Conservation (phyloP, 2,329 filamentous ascomycete species). For the Phoma herbarum region DNA sequence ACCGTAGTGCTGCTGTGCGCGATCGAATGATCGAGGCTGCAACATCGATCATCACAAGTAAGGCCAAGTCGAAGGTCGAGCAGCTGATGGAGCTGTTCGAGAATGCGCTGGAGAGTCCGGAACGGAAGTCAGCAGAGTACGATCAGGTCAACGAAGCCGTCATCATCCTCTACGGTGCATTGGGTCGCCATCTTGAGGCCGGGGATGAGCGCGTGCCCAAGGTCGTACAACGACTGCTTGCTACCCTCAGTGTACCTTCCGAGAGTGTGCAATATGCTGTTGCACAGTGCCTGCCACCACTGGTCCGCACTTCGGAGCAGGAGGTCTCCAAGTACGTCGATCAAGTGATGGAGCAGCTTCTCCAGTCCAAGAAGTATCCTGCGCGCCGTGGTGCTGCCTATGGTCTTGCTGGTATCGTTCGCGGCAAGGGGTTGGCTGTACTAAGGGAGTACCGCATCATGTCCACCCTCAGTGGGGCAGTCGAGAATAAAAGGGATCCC, state of each 20-base stretch:
- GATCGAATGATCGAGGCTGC: slow-evolving; percentile 93
- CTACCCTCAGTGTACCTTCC: slow-evolving; percentile 90
- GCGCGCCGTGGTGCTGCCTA: slow-evolving; percentile 92
- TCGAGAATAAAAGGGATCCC: slow-evolving; percentile 94
- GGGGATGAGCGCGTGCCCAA: slow-evolving; percentile 89
- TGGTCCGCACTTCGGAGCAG: slow-evolving; percentile 82
- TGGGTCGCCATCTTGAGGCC: slow-evolving; percentile 83
- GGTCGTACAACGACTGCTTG: slow-evolving; percentile 85
- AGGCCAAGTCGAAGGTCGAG: slow-evolving; percentile 84
- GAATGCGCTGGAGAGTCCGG: slow-evolving; percentile 82
- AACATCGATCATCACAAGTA: slow-evolving; percentile 78
- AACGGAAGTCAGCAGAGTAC: slow-evolving; percentile 79
- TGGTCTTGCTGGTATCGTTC: slow-evolving; percentile 87
- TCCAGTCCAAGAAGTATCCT: slow-evolving; percentile 91
- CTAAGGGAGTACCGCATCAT: slow-evolving; percentile 88
- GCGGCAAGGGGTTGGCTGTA: slow-evolving; percentile 83
- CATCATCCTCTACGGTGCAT: slow-evolving; percentile 94
- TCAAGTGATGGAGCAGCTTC: slow-evolving; percentile 80
- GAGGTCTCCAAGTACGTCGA: slow-evolving; percentile 83
- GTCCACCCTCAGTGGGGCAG: slow-evolving; percentile 77
- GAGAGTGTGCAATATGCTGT: slow-evolving; percentile 98
- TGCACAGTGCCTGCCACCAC: slow-evolving; percentile 88
- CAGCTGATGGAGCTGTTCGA: slow-evolving; percentile 93
- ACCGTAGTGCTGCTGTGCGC: slow-evolving; percentile 78
- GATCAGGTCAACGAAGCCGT: slow-evolving; percentile 97